Evolutionary conservation across 1,284 basidiomycete genomes (phyloP), one percentile per base, ranked within the genome.

Genomic region (Pseudozyma sp.): DNA sequence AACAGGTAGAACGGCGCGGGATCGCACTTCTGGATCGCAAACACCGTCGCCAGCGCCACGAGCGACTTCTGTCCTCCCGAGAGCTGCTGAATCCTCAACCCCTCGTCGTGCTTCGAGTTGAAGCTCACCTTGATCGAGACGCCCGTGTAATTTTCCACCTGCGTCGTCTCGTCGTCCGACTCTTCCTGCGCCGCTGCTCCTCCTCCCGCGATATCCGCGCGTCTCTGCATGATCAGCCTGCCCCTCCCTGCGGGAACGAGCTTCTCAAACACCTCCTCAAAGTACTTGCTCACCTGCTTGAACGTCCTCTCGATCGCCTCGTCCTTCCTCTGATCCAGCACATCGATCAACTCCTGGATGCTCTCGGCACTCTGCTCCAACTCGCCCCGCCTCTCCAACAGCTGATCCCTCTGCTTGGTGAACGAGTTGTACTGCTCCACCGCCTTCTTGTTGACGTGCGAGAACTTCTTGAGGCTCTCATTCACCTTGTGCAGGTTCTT

Each of bases 1-100:
- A 99, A 99, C n/a, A 99, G 88, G 85, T 99, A 99, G 87, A 99
- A 99, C 0, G 97, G 97, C 0, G 97, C 97, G 1, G 97, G 97
- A 82, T 99, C 97, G 85, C 95, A 98, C 85, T 97, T 97, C 85
- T 99, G 97, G 78, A 99, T 99, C 8, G 96, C 94, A 82, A 99
- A 99, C 17, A 99, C 95, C 35, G 93, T 92, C 1, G 97, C 94
- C 31, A 99, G 90, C 0, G 97, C 97, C 5, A 99, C 97, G 11
- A 99, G 87, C 1, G 94, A 95, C 84, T 99, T 99, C 81, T 99
- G 97, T 7, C 97, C 97, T 54, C 97, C 97, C 2, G 95, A 97
- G 6, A 99, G 86, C 84, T 99, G 97, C 84, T 97, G 94, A 79
- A 99, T 97, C 56, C 94, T 90, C 67, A 97, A 87, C 0, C 96